Evolutionary conservation across 2,329 filamentous ascomycete species (phyloP), one percentile per base, ranked within the genome.

Genomic region (Bipolaris bicolor): DNA sequence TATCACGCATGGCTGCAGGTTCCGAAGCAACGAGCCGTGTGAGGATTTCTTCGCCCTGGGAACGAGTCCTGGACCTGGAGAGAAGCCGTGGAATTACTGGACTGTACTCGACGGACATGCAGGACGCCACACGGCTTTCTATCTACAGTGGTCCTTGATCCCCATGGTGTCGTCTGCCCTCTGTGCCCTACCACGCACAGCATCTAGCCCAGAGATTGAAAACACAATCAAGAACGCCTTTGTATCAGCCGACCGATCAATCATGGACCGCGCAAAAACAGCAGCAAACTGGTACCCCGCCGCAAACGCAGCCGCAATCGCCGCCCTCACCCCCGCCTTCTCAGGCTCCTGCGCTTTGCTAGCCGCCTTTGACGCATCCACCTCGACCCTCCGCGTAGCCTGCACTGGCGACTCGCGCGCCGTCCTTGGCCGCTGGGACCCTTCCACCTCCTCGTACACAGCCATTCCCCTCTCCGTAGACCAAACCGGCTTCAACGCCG

Each of bases 361-460:
- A 1, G 81, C 86, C 0, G 74, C 89, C 1, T 89, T 85, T 66
- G 86, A 91, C 59, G 80, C 85, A 0, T 56, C 64, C 0, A 77
- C 78, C 1, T 78, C 79, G 5, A 83, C 78, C 0, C 74, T 91
- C 0, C 83, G 84, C 22, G 86, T 89, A 2, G 88, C 88, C 0
- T 87, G 86, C 60, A 84, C 84, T 0, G 89, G 89, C 0, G 88
- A 91, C 74, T 90, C 86, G 0, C 82, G 88, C 34, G 87, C 87
- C 10, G 86, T 90, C 0, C 78, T 90, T 0, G 88, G 87, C 1
- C 72, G 78, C 58, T 79, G 80, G 75, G 78, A 81, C 11, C 50
- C 76, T 0, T 68, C 78, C 0, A 52, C 65, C 7, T 75, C 78
- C 0, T 77, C 73, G 18, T 90, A 87, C 78, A 71, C 79, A 2